A percentile compares a stretch with the other conserved stretches of the same genome.
Conservation (phyloP, 2,329 filamentous ascomycete genomes). For the Fusarium sp. region DNA sequence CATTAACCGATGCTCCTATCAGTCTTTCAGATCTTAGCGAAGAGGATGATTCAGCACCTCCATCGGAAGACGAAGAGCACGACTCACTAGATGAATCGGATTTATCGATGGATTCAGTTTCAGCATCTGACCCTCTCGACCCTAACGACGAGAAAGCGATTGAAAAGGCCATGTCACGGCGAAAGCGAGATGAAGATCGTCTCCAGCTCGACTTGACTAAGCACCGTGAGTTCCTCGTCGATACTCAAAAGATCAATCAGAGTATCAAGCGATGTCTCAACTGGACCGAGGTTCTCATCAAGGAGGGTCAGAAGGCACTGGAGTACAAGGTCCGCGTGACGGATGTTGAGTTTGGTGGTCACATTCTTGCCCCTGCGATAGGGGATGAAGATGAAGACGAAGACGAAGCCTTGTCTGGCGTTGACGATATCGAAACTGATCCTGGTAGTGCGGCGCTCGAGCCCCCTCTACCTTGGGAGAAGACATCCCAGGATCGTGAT, state of each 20-base stretch:
- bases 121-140: slow-evolving; percentile 51
- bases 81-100: slow-evolving; percentile 66
- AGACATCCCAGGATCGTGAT: slow-evolving; percentile 61
- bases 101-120: slow-evolving; percentile 54
- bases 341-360: slow-evolving; percentile 84
- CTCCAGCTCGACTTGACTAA: slow-evolving; percentile 87
- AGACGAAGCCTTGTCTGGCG: slow-evolving; percentile 33
- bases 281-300: slow-evolving; percentile 91
- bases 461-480: slow-evolving; percentile 48
- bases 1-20: slow-evolving; percentile 54
- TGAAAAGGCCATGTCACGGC: slow-evolving; percentile 54
- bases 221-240: slow-evolving; percentile 87
- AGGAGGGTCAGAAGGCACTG: slow-evolving; percentile 86
- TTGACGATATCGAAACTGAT: slow-evolving; percentile 35
- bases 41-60: slow-evolving; percentile 49
- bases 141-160: slow-evolving; percentile 48
- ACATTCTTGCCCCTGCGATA: slow-evolving; percentile 76
- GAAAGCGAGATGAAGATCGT: slow-evolving; percentile 82
- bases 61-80: slow-evolving; percentile 55
- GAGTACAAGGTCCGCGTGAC: slow-evolving; percentile 82
- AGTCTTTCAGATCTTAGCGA: slow-evolving; percentile 63
- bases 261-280: slow-evolving; percentile 89
- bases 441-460: slow-evolving; percentile 36
- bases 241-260: slow-evolving; percentile 95
- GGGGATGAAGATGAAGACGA: slow-evolving; percentile 61